A percentile compares a stretch with the other conserved stretches of the same genome.
Conservation (phyloP, 805 yeast genomes). For the Priceomyces medius region DNA sequence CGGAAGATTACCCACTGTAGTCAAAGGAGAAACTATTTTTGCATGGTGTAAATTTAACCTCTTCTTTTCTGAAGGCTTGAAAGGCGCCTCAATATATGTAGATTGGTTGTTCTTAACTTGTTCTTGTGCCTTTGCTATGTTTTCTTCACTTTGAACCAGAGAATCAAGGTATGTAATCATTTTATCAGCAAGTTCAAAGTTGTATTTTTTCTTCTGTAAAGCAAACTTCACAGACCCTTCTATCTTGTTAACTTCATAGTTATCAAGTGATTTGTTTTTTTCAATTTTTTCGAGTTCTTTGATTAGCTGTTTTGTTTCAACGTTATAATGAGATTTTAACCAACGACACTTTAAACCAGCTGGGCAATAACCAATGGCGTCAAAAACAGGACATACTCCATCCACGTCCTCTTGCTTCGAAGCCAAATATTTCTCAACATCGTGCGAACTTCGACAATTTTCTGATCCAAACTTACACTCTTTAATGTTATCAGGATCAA, state of each 20-base stretch:
- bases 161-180: constrained; percentile 66
- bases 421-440: constrained; percentile 60
- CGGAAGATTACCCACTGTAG: constrained; percentile 97
- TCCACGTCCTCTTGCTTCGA: constrained; percentile 70
- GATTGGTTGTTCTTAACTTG: constrained; percentile 37
- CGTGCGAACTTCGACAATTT: constrained; percentile 75
- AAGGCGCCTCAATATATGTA: constrained; percentile 73
- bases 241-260: constrained; percentile 66
- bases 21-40: constrained; percentile 90
- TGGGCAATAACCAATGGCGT: constrained; percentile 85
- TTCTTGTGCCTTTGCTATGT: constrained; percentile 34
- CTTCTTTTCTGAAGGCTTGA: constrained; percentile 80
- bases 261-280: constrained; percentile 25
- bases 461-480: constrained; percentile 67
- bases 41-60: constrained; percentile 63
- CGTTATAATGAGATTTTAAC: constrained; percentile 67
- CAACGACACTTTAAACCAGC: constrained; percentile 92
- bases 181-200: constrained; percentile 55
- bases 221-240: constrained; percentile 41
- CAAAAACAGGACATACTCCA: constrained; percentile 82
- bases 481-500: constrained; percentile 50
- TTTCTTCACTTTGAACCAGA: constrained; percentile 45
- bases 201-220: constrained; percentile 62
- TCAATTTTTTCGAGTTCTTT: constrained; percentile 44
- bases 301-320: constrained; percentile 43